Evolutionary conservation across 129 eudicot genomes (phyloP).

Genomic region (Erigeron canadensis): DNA sequence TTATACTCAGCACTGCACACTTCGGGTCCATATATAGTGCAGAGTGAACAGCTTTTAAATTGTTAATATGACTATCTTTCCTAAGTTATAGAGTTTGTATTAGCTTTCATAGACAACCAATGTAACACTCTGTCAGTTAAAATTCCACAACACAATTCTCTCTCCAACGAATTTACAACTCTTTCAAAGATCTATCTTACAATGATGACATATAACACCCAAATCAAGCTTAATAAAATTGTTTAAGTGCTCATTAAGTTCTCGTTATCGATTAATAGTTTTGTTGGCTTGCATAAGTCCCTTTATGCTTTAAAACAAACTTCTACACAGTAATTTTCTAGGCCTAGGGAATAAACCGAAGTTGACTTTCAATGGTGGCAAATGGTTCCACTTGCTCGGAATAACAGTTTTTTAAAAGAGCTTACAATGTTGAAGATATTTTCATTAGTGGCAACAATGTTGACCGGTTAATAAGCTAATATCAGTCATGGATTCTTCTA

Average conservation of each 20-base stretch:
- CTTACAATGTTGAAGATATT: background rate
- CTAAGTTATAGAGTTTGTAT: background rate
- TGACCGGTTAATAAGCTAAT: background rate
- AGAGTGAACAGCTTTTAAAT: background rate
- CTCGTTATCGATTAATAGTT: background rate
- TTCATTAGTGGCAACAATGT: constrained; percentile 10
- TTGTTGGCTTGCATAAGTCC: background rate
- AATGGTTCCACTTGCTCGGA: constrained; percentile 7
- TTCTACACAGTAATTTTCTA: background rate
- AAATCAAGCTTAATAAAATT: background rate
- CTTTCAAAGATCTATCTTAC: background rate
- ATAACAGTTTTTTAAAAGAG: background rate
- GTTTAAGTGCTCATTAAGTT: background rate
- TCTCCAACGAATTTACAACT: background rate
- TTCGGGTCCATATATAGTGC: background rate
- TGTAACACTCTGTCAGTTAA: background rate
- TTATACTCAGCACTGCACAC: background rate
- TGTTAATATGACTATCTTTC: background rate
- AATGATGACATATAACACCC: background rate
- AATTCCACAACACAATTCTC: background rate
- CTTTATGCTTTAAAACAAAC: constrained; percentile 8
- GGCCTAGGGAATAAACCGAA: background rate
- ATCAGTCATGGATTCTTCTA: background rate
- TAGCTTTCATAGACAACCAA: background rate
- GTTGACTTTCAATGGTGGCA: background rate